Percentiles rank a stretch among this genome's conserved stretches.
Evolutionary conservation across 371 early-diverging fungal genomes (phyloP).

Genomic region (Syncephalis fuscata): DNA sequence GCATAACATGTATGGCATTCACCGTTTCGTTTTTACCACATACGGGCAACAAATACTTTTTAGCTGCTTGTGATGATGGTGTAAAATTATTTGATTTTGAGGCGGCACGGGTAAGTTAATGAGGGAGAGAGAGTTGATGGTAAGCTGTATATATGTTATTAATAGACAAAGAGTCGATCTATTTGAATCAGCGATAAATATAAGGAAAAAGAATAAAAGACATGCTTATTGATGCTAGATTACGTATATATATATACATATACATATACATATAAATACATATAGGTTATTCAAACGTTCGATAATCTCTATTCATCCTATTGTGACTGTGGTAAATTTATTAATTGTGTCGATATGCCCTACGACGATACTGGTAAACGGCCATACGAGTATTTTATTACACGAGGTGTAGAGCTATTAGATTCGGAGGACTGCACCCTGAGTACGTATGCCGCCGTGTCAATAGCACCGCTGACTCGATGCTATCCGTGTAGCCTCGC

Average conservation of each 20-base stretch:
- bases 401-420: slow-evolving; percentile 75
- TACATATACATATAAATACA: background rate
- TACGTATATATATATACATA: background rate
- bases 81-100: slow-evolving; percentile 82
- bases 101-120: slow-evolving; percentile 28
- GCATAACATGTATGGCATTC: slow-evolving; percentile 86
- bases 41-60: slow-evolving; percentile 78
- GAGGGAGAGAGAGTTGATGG: no score
- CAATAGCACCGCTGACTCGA: no score
- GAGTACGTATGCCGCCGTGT: no score
- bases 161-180: no score
- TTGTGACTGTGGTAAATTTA: slow-evolving; percentile 78
- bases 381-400: slow-evolving; percentile 51
- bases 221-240: no score
- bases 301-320: slow-evolving; percentile 69
- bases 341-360: slow-evolving; percentile 40
- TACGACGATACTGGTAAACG: slow-evolving; percentile 10
- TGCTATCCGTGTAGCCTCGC: no score
- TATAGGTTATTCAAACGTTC: slow-evolving; percentile 56
- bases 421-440: slow-evolving; percentile 65
- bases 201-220: no score
- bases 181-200: no score
- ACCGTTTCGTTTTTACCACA: slow-evolving; percentile 82
- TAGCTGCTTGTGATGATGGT: slow-evolving; percentile 76
- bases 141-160: no score